Percentiles rank a stretch among this genome's conserved stretches.
Conservation (phyloP, 768 basidiomycete genomes). For the Termitomyces sp. region DNA sequence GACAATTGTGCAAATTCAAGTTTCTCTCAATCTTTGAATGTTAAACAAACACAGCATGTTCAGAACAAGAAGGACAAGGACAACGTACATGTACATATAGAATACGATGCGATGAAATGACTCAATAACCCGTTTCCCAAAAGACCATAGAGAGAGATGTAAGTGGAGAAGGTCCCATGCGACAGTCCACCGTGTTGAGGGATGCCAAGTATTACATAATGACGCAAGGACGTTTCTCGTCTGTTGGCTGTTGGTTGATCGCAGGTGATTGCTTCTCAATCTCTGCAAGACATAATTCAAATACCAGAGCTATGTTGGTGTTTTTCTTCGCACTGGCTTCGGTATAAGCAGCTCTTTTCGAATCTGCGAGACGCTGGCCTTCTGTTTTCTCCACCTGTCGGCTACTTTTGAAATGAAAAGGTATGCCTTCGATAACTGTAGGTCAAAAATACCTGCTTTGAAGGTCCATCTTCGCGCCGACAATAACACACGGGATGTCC, state of each 20-base stretch:
- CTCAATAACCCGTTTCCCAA: neutral
- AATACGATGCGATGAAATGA: neutral
- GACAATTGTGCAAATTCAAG: neutral
- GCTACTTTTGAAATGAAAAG: conserved; percentile 21
- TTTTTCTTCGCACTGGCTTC: conserved; percentile 85
- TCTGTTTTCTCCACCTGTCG: conserved; percentile 67
- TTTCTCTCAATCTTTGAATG: neutral
- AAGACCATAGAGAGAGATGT: conserved; percentile 1
- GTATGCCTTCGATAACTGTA: conserved; percentile 4
- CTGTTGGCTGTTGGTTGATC: conserved; percentile 36
- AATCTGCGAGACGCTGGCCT: conserved; percentile 65
- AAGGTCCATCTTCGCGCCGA: conserved; percentile 86
- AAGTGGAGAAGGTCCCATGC: neutral
- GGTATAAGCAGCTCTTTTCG: conserved; percentile 69
- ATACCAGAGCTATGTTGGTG: conserved; percentile 76
- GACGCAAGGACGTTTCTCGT: conserved; percentile 32
- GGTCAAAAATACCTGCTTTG: conserved; percentile 52
- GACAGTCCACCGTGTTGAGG: neutral
- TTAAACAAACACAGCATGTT: neutral
- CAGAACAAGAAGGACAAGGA: neutral
- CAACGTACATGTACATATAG: conserved; percentile 7
- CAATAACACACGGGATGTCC: conserved; percentile 85
- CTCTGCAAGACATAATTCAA: conserved; percentile 73
- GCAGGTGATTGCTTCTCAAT: conserved; percentile 62
- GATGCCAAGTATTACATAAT: conserved; percentile 41